Evolutionary conservation across 306 rosid species (phyloP).

Genomic region (Trichosanthes cucumerina): DNA sequence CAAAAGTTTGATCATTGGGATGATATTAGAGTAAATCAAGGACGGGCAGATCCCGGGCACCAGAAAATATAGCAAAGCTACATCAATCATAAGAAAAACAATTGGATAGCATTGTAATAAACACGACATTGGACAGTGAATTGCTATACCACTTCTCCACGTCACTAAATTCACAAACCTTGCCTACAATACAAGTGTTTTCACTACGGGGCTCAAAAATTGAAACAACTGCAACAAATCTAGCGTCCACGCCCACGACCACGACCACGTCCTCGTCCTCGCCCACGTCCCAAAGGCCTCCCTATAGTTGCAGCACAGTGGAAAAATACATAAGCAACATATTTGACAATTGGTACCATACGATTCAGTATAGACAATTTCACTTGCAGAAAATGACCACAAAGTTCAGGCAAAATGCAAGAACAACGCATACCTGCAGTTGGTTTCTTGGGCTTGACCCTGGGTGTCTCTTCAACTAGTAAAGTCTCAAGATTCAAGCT

Average conservation of each 20-base stretch:
- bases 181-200: conserved; percentile 11
- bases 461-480: conserved; percentile 68
- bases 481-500: conserved; percentile 68
- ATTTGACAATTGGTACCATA: neutral
- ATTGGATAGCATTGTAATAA: neutral
- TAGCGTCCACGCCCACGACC: conserved; percentile 69
- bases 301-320: conserved; percentile 35
- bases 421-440: conserved; percentile 58
- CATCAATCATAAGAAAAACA: neutral
- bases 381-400: neutral
- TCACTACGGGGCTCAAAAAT: conserved; percentile 17
- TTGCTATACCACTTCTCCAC: neutral
- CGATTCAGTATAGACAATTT: neutral
- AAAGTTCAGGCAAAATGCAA: neutral
- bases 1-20: neutral
- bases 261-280: conserved; percentile 84
- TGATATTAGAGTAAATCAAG: neutral
- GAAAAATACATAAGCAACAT: conserved; percentile 1
- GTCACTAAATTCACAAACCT: conserved; percentile 1
- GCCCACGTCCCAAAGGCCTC: conserved; percentile 71
- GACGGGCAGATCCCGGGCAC: neutral
- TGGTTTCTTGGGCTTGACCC: conserved; percentile 94
- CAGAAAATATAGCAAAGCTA: neutral
- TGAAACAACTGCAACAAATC: conserved; percentile 12
- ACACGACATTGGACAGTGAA: conserved; percentile 3